Evolutionary conservation across 805 yeast species (phyloP).

Genomic region (Sungouiozyma ichnusensis): DNA sequence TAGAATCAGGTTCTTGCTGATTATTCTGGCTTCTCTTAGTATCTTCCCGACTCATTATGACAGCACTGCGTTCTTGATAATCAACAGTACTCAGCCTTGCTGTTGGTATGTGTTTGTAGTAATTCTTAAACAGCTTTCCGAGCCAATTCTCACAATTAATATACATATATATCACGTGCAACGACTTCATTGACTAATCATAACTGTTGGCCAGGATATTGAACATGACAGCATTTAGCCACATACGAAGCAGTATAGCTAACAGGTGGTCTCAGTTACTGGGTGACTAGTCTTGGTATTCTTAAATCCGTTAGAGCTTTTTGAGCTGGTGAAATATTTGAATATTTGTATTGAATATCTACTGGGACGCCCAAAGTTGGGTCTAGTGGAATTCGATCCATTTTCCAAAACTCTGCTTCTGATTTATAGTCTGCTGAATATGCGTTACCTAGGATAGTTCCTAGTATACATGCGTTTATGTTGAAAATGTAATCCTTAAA

Average conservation of each 20-base stretch:
- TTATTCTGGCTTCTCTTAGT: too few species aligned
- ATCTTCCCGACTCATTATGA: not conserved
- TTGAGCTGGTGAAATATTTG: not conserved
- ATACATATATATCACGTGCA: too few species aligned
- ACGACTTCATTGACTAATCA: too few species aligned
- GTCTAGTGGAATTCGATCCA: not conserved
- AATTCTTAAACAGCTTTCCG: too few species aligned
- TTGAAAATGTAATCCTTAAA: conserved; percentile 8
- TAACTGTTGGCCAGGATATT: too few species aligned
- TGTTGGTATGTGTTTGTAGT: too few species aligned
- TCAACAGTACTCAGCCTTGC: too few species aligned
- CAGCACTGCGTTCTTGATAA: too few species aligned
- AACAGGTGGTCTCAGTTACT: too few species aligned
- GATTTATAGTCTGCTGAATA: not conserved
- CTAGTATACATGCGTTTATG: conserved; percentile 4
- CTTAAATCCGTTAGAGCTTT: not conserved
- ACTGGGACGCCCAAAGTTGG: not conserved
- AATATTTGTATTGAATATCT: not conserved
- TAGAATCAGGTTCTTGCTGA: not conserved
- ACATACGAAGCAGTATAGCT: too few species aligned
- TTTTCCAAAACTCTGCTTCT: not conserved
- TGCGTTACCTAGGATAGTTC: not conserved
- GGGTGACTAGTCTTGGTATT: not conserved
- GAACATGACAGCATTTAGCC: too few species aligned
- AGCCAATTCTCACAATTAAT: too few species aligned